Percentiles rank a stretch among this genome's conserved stretches.
Evolutionary conservation across 2,329 filamentous ascomycete species (phyloP).

Genomic region (Helicocarpus griseus): DNA sequence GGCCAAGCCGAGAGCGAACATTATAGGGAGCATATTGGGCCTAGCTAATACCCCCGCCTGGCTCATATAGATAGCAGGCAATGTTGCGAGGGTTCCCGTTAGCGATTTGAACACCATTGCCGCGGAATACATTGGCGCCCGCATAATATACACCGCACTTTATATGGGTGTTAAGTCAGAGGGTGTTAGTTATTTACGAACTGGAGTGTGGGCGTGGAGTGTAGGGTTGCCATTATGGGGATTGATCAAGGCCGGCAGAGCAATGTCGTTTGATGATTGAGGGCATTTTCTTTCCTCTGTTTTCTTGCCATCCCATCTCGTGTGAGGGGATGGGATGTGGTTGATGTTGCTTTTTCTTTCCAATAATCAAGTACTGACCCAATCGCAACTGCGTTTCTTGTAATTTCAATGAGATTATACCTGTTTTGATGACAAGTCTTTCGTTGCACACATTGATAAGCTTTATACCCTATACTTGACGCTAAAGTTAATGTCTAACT

Average conservation of each 20-base stretch:
- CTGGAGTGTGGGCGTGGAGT: slow-evolving; percentile 25
- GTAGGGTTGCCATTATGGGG: slow-evolving; percentile 24
- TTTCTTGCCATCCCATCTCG: not conserved
- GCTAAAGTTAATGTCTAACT: too few species aligned
- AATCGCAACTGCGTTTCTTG: too few species aligned
- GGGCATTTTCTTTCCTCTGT: too few species aligned
- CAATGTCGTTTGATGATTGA: not conserved
- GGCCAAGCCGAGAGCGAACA: not conserved
- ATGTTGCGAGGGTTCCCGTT: slow-evolving; percentile 21
- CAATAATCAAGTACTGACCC: too few species aligned
- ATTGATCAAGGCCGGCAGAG: slow-evolving; percentile 21
- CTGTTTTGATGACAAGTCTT: too few species aligned
- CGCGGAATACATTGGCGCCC: slow-evolving; percentile 22
- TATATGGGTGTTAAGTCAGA: slow-evolving; percentile 26
- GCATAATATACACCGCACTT: slow-evolving; percentile 24
- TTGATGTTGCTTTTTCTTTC: not conserved
- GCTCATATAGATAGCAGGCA: slow-evolving; percentile 20
- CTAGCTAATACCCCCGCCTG: not conserved
- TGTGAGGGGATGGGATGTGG: not conserved
- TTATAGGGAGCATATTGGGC: not conserved
- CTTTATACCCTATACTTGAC: too few species aligned
- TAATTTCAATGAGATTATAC: too few species aligned
- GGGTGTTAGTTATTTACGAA: slow-evolving; percentile 23
- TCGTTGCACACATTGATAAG: too few species aligned
- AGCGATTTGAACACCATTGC: slow-evolving; percentile 24